phyloP scores from a whole-genome alignment of 768 basidiomycete genomes.

The Naganishia randhawae region DNA sequence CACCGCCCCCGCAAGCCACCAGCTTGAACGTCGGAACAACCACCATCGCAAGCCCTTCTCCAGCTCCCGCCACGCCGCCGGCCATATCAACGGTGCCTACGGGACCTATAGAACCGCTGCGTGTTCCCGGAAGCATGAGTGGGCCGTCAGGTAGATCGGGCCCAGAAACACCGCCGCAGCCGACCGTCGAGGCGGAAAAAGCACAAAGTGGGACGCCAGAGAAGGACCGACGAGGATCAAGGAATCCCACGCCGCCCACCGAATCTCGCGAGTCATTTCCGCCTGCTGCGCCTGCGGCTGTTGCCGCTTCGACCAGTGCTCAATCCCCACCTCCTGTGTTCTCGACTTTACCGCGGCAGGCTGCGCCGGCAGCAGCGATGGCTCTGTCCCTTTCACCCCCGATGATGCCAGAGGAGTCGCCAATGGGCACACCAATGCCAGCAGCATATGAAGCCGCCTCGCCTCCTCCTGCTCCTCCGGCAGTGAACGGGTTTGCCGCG shows the following conservation, averaged over 20 bases:
- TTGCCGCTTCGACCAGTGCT: background rate
- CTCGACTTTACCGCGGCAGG: background rate
- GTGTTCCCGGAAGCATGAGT: conserved; percentile 7
- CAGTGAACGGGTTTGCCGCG: background rate
- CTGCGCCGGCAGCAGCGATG: background rate
- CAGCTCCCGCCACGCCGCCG: background rate
- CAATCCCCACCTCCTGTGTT: background rate
- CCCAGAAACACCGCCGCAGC: background rate
- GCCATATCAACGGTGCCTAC: background rate
- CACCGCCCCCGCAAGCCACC: background rate
- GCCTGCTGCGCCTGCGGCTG: background rate
- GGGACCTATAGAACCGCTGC: background rate
- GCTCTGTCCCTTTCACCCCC: conserved; percentile 8
- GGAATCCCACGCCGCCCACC: background rate
- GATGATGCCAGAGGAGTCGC: conserved; percentile 19
- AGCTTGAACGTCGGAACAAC: background rate
- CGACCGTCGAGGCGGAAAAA: background rate
- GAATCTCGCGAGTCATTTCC: background rate
- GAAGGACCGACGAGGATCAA: background rate
- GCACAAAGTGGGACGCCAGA: background rate
- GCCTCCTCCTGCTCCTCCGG: background rate
- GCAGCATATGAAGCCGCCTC: background rate
- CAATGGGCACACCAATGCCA: conserved; percentile 22
- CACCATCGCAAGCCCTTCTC: background rate
- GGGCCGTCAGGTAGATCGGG: background rate